Base-by-base conservation (phyloP, 495 filamentous ascomycete genomes). In the Tuber umbilicatum region DNA sequence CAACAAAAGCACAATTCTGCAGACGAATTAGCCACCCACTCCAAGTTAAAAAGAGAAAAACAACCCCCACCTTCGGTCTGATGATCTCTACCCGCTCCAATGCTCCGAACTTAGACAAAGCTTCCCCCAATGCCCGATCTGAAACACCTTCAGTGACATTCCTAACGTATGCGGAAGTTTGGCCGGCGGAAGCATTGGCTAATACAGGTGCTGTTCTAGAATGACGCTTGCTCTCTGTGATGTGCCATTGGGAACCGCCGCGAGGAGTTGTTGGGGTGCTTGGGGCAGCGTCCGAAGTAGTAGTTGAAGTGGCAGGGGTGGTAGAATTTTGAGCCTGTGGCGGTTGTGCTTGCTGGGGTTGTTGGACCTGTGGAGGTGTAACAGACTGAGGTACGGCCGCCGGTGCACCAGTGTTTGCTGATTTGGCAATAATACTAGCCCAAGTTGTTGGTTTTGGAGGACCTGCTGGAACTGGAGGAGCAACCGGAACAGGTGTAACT, bases 1-100 rank as follows among this genome's bases (percentile, higher is more conserved):
- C 96, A 76, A 97, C 92, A 82, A 97, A 97, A 40, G 95, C 96
- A 81, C 93, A 97, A 86, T 94, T 97, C 96, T 97, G 79, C 40
- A 73, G 38, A 42, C 23, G 71, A 73, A 86, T 81, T 83, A 81
- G 69, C 72, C 71, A 45, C 68, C 68, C 73, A 43, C 70, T 70
- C 73, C 72, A 73, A 45, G 55, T 67, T 9, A 19, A 35, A 64
- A 64, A 5, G 55, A 19, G 27, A 12, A 6, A 64, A 9, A 64
- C 4, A 31, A 64, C 35, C 27, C 35, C 79, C 88, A 97, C 94
- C 93, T 96, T 98, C 72, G 85, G 84, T 71, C 93, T 92, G 84
- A 89, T 94, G 83, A 99, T 90, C 80, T 98, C 96, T 77, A 96
- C 92, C 83, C 94, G 93, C 72, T 87, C 88, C 60, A 98, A 81